These are phyloP conservation scores for Silene conica DNA, from an alignment of 148 eudicot genomes.

Conservation along the genomic window DNA sequence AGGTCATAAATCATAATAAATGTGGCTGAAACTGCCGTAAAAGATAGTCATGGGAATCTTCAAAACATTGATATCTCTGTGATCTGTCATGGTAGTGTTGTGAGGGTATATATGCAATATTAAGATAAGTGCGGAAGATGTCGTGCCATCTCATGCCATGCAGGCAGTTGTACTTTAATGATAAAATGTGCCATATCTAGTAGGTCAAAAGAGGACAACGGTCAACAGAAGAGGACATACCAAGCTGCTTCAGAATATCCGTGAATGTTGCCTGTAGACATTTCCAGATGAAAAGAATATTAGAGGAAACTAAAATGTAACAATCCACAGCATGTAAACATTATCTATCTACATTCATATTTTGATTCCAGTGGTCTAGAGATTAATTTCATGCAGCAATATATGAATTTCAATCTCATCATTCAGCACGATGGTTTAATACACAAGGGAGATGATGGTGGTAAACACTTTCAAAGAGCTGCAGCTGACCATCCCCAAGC, in stretches of 20 bases:
- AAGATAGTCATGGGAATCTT: neutral
- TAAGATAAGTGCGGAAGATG: neutral
- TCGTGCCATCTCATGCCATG: neutral
- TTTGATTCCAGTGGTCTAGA: neutral
- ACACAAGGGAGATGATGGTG: neutral
- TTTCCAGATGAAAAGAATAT: slow-evolving; percentile 12
- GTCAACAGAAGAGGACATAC: slow-evolving; percentile 34
- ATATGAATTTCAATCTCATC: neutral
- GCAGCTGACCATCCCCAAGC: too few relatives aligned
- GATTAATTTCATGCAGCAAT: neutral
- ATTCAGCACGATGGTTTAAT: neutral
- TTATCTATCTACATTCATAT: neutral
- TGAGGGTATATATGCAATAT: too few relatives aligned
- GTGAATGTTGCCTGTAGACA: slow-evolving; percentile 85
- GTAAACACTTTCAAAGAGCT: too few relatives aligned
- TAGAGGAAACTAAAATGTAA: slow-evolving; percentile 3
- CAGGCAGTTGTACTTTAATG: too few relatives aligned
- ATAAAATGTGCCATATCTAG: neutral
- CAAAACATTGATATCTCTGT: too few relatives aligned
- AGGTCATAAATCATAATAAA: neutral
- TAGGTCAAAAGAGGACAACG: too few relatives aligned
- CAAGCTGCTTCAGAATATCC: slow-evolving; percentile 83
- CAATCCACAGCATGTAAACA: neutral
- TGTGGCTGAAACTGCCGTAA: neutral
- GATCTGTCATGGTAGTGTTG: too few relatives aligned